Evolutionary conservation across 345 rosid species (phyloP).

Genomic region (Populus pruinosa): DNA sequence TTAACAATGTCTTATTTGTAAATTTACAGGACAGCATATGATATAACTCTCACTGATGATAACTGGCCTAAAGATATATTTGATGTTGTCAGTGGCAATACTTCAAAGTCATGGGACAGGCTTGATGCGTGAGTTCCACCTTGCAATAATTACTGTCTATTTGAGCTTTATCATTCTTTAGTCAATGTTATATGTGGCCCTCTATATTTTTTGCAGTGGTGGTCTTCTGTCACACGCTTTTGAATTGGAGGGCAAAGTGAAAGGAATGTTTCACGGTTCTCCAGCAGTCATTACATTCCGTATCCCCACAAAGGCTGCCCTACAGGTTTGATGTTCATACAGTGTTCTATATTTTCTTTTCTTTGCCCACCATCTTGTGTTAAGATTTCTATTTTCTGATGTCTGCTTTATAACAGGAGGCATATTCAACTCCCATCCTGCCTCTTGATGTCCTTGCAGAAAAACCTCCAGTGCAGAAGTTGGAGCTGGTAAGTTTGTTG

Average conservation of each 20-base stretch:
- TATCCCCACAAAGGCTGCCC: constrained; percentile 69
- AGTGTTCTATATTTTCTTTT: background rate
- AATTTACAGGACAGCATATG: constrained; percentile 69
- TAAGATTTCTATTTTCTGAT: background rate
- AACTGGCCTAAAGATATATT: constrained; percentile 66
- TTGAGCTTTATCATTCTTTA: background rate
- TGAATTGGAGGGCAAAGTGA: constrained; percentile 80
- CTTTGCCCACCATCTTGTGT: background rate
- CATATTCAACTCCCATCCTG: constrained; percentile 74
- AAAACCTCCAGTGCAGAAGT: constrained; percentile 58
- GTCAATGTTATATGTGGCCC: background rate
- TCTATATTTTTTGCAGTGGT: constrained; percentile 48
- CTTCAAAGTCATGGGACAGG: constrained; percentile 83
- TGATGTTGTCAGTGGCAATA: constrained; percentile 64
- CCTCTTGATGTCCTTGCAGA: constrained; percentile 89
- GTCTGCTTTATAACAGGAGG: constrained; percentile 48
- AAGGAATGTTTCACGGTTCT: constrained; percentile 72
- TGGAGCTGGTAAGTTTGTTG: constrained; percentile 54
- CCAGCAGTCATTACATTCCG: constrained; percentile 92
- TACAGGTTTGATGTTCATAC: constrained; percentile 54
- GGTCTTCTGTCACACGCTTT: constrained; percentile 74
- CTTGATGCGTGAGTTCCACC: constrained; percentile 78
- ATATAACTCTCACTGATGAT: constrained; percentile 63
- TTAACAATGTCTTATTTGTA: background rate
- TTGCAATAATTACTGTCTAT: background rate